Percentiles rank a stretch among this genome's conserved stretches.
Conservation (phyloP, 225 moss, liverwort and hornwort species). For the Ulota crispa region DNA sequence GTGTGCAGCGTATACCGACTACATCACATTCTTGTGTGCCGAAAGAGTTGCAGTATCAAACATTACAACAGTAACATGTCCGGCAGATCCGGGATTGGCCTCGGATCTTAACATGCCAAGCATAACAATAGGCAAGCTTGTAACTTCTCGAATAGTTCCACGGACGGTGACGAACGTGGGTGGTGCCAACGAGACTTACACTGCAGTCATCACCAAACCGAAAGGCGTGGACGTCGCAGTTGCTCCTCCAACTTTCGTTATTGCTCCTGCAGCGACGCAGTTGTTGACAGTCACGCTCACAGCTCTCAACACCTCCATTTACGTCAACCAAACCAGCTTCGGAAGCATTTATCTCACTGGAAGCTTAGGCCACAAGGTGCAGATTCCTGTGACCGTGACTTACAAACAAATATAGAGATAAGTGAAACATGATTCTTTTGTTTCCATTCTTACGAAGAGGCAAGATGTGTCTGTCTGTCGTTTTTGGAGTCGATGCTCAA, state of each 20-base stretch:
- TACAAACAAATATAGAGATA: conserved; percentile 33
- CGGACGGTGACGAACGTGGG: conserved; percentile 50
- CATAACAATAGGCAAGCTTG: conserved; percentile 40
- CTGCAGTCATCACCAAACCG: conserved; percentile 21
- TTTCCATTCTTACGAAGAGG: conserved; percentile 25
- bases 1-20: conserved; percentile 55
- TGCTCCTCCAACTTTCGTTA: conserved; percentile 26
- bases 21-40: conserved; percentile 60
- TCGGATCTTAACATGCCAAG: conserved; percentile 56
- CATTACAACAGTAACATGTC: conserved; percentile 31
- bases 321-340: conserved; percentile 43
- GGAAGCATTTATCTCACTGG: conserved; percentile 41
- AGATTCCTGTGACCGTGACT: conserved; percentile 47
- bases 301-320: conserved; percentile 15
- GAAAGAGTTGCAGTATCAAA: conserved; percentile 30
- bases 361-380: conserved; percentile 44
- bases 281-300: conserved; percentile 38
- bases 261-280: conserved; percentile 28
- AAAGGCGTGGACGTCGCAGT: conserved; percentile 38
- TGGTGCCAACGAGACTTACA: conserved; percentile 31
- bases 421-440: neutral
- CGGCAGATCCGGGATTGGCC: conserved; percentile 21
- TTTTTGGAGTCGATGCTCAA: conserved; percentile 6
- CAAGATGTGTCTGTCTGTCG: neutral
- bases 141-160: conserved; percentile 25